Evolutionary conservation across 2,329 filamentous ascomycete genomes (phyloP), one percentile per base, ranked within the genome.

Genomic region (Apiospora koreana): DNA sequence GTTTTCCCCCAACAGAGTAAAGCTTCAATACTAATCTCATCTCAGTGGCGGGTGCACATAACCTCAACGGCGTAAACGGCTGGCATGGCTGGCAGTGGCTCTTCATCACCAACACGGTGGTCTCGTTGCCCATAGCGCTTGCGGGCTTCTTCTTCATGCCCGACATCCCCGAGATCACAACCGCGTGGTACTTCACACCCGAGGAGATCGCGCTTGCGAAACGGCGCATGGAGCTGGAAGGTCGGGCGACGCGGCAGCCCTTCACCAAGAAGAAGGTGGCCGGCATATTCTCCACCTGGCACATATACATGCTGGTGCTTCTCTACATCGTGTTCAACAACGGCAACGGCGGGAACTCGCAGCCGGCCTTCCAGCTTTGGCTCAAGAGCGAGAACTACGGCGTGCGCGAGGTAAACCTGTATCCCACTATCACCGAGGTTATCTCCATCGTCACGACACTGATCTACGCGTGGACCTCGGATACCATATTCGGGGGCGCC

Each of bases 261-360:
- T 85, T 79, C 70, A 84, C 81, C 0, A 77, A 76, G 68, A 74
- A 76, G 79, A 91, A 90, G 78, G 75, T 92, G 48, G 84, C 83
- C 77, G 87, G 86, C 74, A 91, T 92, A 23, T 87, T 92, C 70
- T 83, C 83, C 0, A 87, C 86, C 7, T 92, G 91, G 90, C 90
- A 90, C 72, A 87, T 92, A 1, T 92, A 90, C 69, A 73, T 86
- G 0, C 80, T 93, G 3, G 85, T 84, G 0, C 69, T 87, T 0
- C 78, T 91, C 1, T 92, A 92, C 76, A 83, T 92, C 75, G 85
- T 87, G 54, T 92, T 91, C 81, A 91, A 90, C 78, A 92, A 92
- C 74, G 88, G 85, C 1, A 82, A 80, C 2, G 80, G 82, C 1
- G 77, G 80, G 10, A 81, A 82, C 23, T 75, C 81, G 16, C 86